phyloP scores from a whole-genome alignment of 2,329 filamentous ascomycete species.

The Emergomyces africanus region DNA sequence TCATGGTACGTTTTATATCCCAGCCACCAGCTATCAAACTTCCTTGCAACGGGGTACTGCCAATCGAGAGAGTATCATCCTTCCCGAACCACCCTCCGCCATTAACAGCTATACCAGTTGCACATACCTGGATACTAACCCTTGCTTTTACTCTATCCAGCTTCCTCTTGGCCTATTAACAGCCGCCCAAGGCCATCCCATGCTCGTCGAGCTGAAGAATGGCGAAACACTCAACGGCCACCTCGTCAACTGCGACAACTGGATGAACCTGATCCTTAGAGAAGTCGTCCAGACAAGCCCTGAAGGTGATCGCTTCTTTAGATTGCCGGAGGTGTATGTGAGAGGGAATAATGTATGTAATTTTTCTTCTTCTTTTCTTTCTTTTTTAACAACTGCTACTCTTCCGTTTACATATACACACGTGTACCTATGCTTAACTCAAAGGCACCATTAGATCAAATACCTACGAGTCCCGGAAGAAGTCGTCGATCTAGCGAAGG shows the following conservation, averaged over 20 bases:
- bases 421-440: neutral
- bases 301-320: slow-evolving; percentile 87
- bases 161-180: slow-evolving; percentile 69
- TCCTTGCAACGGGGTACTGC: no score
- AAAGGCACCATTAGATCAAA: slow-evolving; percentile 59
- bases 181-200: slow-evolving; percentile 92
- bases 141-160: slow-evolving; percentile 23
- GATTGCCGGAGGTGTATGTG: slow-evolving; percentile 87
- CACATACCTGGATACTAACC: neutral
- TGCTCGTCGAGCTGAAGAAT: slow-evolving; percentile 95
- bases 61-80: no score
- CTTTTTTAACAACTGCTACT: no score
- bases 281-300: slow-evolving; percentile 95
- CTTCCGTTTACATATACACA: neutral
- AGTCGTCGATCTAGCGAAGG: slow-evolving; percentile 87
- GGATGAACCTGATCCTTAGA: slow-evolving; percentile 98
- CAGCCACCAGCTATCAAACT: neutral
- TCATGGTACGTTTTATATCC: neutral
- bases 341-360: slow-evolving; percentile 84
- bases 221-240: slow-evolving; percentile 96
- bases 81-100: neutral
- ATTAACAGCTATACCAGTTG: neutral
- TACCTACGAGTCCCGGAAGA: slow-evolving; percentile 94
- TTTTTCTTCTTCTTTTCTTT: no score
- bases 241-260: slow-evolving; percentile 92